Conservation (phyloP, 371 early-diverging fungal genomes). For the Circinella minor region DNA sequence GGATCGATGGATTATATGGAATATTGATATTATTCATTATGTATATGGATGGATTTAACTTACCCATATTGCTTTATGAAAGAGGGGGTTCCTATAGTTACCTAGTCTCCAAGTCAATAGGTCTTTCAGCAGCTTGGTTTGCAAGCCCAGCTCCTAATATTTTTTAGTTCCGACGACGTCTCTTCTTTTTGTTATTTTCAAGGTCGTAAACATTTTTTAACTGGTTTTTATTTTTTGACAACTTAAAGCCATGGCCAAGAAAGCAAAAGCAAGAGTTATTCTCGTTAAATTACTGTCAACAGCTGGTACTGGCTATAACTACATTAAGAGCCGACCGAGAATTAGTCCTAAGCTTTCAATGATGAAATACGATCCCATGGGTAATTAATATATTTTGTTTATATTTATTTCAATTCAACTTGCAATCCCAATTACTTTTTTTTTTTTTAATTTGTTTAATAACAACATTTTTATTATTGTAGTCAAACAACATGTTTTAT, state of each 20-base stretch:
- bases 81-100: conserved; percentile 3
- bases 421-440: too few species aligned
- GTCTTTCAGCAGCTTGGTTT: not conserved
- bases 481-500: conserved; percentile 78
- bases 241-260: conserved; percentile 68
- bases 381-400: conserved; percentile 31
- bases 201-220: too few species aligned
- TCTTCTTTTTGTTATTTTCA: not conserved
- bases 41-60: not conserved
- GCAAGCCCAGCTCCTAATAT: not conserved
- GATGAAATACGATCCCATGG: conserved; percentile 85
- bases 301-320: conserved; percentile 85
- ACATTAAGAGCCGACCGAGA: conserved; percentile 78
- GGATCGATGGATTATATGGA: conserved; percentile 12
- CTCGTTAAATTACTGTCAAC: conserved; percentile 80
- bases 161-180: not conserved
- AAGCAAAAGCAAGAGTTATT: conserved; percentile 84
- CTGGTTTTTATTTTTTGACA: not conserved
- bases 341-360: conserved; percentile 74
- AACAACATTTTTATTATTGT: not conserved
- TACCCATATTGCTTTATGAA: conserved; percentile 9
- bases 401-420: too few species aligned
- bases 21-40: not conserved
- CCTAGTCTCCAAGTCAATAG: not conserved
- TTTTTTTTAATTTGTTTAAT: too few species aligned